Evolutionary conservation across 2,329 filamentous ascomycete species (phyloP).

Genomic region (Fusarium brevicatenulatum): DNA sequence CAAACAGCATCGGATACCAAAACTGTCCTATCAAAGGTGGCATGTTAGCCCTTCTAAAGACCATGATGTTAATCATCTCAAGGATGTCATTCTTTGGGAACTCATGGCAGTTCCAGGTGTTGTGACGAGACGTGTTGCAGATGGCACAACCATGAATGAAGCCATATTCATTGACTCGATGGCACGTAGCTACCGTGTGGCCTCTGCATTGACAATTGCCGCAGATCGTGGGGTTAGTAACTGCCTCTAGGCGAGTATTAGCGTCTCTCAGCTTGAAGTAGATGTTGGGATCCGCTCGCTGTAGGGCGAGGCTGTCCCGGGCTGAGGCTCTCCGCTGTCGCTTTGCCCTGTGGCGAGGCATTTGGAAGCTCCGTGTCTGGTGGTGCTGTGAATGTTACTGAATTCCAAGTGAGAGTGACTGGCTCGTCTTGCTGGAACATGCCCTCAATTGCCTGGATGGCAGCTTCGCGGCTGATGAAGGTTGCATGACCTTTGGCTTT

Average conservation of each 20-base stretch:
- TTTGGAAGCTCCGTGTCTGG: not conserved
- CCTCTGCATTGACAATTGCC: not conserved
- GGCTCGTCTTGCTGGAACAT: not conserved
- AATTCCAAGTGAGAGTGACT: not conserved
- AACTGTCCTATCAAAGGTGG: not conserved
- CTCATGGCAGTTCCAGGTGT: not conserved
- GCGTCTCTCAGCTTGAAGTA: not conserved
- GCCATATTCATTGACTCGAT: not conserved
- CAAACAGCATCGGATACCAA: not conserved
- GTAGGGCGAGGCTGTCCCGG: not conserved
- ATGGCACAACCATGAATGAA: not conserved
- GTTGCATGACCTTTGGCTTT: not conserved
- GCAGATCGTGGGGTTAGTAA: not conserved
- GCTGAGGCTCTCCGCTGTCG: not conserved
- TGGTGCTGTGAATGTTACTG: not conserved
- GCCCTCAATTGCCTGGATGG: not conserved
- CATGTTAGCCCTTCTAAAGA: not conserved
- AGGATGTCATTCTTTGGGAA: not conserved
- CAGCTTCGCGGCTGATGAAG: not conserved
- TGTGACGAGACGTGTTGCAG: not conserved
- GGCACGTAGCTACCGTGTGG: not conserved
- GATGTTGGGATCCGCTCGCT: not conserved
- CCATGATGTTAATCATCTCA: not conserved
- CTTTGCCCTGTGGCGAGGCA: not conserved
- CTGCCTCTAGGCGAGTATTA: not conserved